Evolutionary conservation across 2,329 filamentous ascomycete species (phyloP).

Genomic region (Pseudogymnoascus destructans): DNA sequence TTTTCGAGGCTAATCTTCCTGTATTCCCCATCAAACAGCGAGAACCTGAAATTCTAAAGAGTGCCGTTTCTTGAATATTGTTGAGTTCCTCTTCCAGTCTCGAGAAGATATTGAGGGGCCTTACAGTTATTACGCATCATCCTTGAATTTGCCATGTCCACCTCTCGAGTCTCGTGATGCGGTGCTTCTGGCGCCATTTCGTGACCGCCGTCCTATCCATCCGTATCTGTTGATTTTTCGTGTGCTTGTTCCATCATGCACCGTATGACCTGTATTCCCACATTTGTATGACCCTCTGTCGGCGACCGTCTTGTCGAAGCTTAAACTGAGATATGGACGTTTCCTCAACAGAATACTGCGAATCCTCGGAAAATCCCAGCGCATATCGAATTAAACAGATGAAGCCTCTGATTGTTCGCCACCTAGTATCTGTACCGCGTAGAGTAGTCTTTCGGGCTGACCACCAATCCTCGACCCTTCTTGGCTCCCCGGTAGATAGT

Average conservation of each 20-base stretch:
- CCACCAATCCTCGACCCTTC: constrained; percentile 91
- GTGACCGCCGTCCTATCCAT: too few species aligned
- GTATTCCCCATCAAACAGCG: neutral
- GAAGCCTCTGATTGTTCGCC: neutral
- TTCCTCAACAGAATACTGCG: neutral
- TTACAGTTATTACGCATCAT: constrained; percentile 4
- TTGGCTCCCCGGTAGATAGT: constrained; percentile 97
- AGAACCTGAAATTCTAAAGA: neutral
- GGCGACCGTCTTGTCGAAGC: neutral
- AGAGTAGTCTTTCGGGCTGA: constrained; percentile 79
- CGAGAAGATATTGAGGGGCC: neutral
- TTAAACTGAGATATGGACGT: neutral
- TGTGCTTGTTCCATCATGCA: neutral
- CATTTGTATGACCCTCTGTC: neutral
- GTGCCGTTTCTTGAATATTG: constrained; percentile 2
- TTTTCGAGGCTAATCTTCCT: neutral
- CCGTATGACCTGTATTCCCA: neutral
- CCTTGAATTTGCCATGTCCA: neutral
- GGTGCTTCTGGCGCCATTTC: neutral
- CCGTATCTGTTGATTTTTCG: neutral
- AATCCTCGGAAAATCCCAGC: neutral
- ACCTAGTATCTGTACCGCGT: constrained; percentile 54
- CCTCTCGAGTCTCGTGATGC: neutral
- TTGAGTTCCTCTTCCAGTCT: neutral
- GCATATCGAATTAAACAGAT: neutral